Evolutionary conservation across 2,329 filamentous ascomycete species (phyloP), one percentile per base, ranked within the genome.

Genomic region (Neophaeococcomyces mojaviensis): DNA sequence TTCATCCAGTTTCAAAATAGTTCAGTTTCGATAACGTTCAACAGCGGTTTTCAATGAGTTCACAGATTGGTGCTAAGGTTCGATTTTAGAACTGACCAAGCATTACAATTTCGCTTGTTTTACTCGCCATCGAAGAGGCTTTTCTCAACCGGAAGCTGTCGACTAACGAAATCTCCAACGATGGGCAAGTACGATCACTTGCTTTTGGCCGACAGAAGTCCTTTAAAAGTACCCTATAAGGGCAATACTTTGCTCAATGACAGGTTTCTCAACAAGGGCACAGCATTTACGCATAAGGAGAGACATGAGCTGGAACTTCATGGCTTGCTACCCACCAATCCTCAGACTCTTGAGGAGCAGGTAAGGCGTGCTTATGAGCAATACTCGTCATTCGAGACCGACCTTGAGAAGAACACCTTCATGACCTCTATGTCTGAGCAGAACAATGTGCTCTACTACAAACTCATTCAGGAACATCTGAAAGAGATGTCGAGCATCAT

Each of bases 401-500:
- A 83, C 52, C 66, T 94, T 31, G 82, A 82, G 32, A 94, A 92
- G 68, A 94, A 94, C 57, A 89, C 86, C 0, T 94, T 94, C 60
- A 76, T 94, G 72, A 86, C 84, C 0, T 88, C 83, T 40, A 71
- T 94, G 69, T 88, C 87, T 59, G 81, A 87, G 56, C 88, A 94
- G 64, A 94, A 92, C 64, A 77, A 85, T 50, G 85, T 94, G 1
- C 65, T 94, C 1, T 94, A 86, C 62, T 94, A 39, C 8, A 49
- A 87, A 77, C 73, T 94, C 8, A 72, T 92, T 6, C 76, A 86
- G 60, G 79, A 85, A 3, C 82, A 94, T 57, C 67, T 94, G 16
- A 81, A 85, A 52, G 87, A 94, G 60, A 92, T 94, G 85, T 89
- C 94, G 59, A 80, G 82, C 33, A 71, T 94, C n/a, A 86, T 94